Conservation (phyloP, 2,329 filamentous ascomycete genomes). For the Neurospora sp. region DNA sequence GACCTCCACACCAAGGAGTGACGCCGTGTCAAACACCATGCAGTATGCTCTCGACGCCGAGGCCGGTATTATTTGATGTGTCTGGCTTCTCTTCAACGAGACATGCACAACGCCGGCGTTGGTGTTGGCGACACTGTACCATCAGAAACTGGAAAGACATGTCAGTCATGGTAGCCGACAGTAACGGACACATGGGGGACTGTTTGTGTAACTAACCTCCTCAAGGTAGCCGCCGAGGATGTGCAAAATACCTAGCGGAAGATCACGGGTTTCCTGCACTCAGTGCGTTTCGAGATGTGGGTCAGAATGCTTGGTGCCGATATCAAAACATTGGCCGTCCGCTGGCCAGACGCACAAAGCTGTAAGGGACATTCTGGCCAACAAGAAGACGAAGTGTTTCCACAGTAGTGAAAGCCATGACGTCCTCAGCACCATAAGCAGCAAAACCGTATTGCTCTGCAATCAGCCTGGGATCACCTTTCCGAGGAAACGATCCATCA, state of each 20-base stretch:
- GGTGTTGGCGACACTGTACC: not conserved
- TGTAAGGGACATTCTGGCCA: slow-evolving; percentile 80
- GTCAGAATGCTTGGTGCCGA: not conserved
- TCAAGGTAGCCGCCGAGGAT: not conserved
- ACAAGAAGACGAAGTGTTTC: slow-evolving; percentile 70
- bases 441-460: slow-evolving; percentile 70
- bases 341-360: slow-evolving; percentile 69
- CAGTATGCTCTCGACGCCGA: not conserved
- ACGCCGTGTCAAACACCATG: not conserved
- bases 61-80: not conserved
- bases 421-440: slow-evolving; percentile 69
- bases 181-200: not conserved
- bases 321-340: slow-evolving; percentile 39
- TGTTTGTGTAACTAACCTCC: not conserved
- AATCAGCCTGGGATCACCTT: slow-evolving; percentile 57
- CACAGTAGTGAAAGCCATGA: slow-evolving; percentile 75
- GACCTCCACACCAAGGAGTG: not conserved
- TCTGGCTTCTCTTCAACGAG: not conserved
- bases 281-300: not conserved
- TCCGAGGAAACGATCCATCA: slow-evolving; percentile 48
- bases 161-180: not conserved
- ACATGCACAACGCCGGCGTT: not conserved
- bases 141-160: not conserved
- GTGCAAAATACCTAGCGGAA: not conserved
- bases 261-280: not conserved